Conservation (phyloP, 495 filamentous ascomycete genomes). For the Penicillium mononematosum region DNA sequence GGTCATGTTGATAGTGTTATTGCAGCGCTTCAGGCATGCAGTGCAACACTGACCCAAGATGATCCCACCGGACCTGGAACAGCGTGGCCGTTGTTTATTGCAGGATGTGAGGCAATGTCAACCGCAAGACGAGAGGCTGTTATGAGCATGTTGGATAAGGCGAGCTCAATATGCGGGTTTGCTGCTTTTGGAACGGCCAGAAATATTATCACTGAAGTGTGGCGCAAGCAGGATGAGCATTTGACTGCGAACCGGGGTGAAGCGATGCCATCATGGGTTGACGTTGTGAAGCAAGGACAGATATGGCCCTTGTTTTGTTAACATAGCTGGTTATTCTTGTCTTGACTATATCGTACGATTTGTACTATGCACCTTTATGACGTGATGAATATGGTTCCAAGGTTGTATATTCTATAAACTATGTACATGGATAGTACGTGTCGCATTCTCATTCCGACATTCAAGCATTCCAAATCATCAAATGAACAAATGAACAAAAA, state of each 20-base stretch:
- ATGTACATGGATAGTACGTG: no score
- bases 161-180: constrained; percentile 25
- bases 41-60: constrained; percentile 18
- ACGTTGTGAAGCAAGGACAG: constrained; percentile 25
- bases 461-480: constrained; percentile 1
- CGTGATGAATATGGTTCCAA: not conserved
- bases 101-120: constrained; percentile 36
- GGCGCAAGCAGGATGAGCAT: constrained; percentile 33
- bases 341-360: not conserved
- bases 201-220: constrained; percentile 31
- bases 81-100: constrained; percentile 38
- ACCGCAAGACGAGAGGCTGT: constrained; percentile 22
- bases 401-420: not conserved
- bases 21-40: constrained; percentile 25
- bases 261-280: constrained; percentile 32
- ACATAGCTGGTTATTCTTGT: not conserved
- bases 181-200: constrained; percentile 24
- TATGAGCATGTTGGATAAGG: constrained; percentile 25
- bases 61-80: constrained; percentile 27
- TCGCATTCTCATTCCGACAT: not conserved
- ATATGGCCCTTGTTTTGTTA: constrained; percentile 36
- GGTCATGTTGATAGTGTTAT: constrained; percentile 37
- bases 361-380: not conserved
- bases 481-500: not conserved
- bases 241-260: constrained; percentile 23